Conservation (phyloP, 192 early-diverging fungal species). For the Haplosporangium gracile region DNA sequence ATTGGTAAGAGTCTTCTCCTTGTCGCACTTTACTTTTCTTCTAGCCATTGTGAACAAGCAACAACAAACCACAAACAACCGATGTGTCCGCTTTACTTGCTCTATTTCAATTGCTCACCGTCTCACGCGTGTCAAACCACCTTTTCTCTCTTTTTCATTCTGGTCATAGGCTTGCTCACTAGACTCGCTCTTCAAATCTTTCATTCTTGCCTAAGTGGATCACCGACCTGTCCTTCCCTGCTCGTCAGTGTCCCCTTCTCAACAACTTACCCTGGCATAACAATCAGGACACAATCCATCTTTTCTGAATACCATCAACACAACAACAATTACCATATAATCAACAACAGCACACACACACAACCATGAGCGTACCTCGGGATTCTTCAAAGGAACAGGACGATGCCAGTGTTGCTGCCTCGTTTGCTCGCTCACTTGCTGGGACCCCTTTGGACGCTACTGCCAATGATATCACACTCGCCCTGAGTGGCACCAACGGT, state of each 20-base stretch:
- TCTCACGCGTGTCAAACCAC: slow-evolving; percentile 4
- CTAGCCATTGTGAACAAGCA: neutral
- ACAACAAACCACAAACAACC: neutral
- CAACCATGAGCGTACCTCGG: slow-evolving; percentile 46
- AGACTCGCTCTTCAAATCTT: neutral
- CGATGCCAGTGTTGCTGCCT: slow-evolving; percentile 36
- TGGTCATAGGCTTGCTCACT: neutral
- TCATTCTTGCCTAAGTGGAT: slow-evolving; percentile 6
- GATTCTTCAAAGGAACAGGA: slow-evolving; percentile 47
- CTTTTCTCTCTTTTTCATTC: neutral
- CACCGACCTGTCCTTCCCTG: neutral
- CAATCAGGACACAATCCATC: slow-evolving; percentile 4
- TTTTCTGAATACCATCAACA: neutral
- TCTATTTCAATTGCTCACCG: slow-evolving; percentile 9
- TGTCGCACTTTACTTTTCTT: neutral
- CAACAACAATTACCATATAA: neutral
- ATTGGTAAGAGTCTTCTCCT: neutral
- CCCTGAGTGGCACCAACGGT: slow-evolving; percentile 11
- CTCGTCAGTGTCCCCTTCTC: neutral
- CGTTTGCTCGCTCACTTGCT: slow-evolving; percentile 51
- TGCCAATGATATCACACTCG: slow-evolving; percentile 32
- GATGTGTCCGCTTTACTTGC: neutral
- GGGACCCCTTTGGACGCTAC: slow-evolving; percentile 36
- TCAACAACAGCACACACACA: neutral
- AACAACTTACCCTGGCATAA: neutral